Evolutionary conservation across 2,329 filamentous ascomycete species (phyloP).

Genomic region (Phialemonium atrogriseum): DNA sequence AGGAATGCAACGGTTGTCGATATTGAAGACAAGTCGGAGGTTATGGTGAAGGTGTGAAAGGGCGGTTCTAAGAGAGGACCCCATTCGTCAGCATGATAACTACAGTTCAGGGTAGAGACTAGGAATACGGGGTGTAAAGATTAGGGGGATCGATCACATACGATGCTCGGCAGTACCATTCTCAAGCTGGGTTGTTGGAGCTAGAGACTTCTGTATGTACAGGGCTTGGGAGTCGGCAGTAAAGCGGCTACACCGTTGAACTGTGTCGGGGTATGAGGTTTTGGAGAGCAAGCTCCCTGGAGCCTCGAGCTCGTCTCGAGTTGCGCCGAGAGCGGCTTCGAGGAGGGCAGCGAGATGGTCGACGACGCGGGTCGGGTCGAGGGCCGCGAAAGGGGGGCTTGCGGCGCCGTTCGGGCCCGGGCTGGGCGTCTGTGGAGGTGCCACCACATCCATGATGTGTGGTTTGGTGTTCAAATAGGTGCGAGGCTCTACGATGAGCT

Average conservation of each 20-base stretch:
- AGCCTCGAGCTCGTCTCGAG: slow-evolving; percentile 68
- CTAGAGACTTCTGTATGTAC: slow-evolving; percentile 81
- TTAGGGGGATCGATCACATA: too few species aligned
- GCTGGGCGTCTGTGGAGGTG: slow-evolving; percentile 33
- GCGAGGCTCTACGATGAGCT: too few species aligned
- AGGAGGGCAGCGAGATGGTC: slow-evolving; percentile 66
- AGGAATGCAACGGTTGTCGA: slow-evolving; percentile 78
- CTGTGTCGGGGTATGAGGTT: slow-evolving; percentile 64
- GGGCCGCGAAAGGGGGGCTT: slow-evolving; percentile 38
- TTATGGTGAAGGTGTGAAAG: slow-evolving; percentile 68
- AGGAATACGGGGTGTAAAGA: too few species aligned
- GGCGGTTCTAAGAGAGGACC: slow-evolving; percentile 10
- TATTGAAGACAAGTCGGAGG: slow-evolving; percentile 72
- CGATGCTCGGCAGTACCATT: slow-evolving; percentile 38
- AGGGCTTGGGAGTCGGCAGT: slow-evolving; percentile 82
- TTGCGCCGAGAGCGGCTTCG: slow-evolving; percentile 65
- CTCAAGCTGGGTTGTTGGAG: slow-evolving; percentile 42
- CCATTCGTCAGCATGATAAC: slow-evolving; percentile 18
- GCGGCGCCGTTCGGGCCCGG: slow-evolving; percentile 38
- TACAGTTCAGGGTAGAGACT: slow-evolving; percentile 7
- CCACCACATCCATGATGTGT: slow-evolving; percentile 43
- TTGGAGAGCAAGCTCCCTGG: slow-evolving; percentile 76
- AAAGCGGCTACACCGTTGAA: slow-evolving; percentile 82
- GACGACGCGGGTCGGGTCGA: slow-evolving; percentile 62
- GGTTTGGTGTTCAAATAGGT: too few species aligned